These are phyloP conservation scores for Clarireedia sp. DNA, from an alignment of 2,329 filamentous ascomycete genomes.

Conservation along the genomic window DNA sequence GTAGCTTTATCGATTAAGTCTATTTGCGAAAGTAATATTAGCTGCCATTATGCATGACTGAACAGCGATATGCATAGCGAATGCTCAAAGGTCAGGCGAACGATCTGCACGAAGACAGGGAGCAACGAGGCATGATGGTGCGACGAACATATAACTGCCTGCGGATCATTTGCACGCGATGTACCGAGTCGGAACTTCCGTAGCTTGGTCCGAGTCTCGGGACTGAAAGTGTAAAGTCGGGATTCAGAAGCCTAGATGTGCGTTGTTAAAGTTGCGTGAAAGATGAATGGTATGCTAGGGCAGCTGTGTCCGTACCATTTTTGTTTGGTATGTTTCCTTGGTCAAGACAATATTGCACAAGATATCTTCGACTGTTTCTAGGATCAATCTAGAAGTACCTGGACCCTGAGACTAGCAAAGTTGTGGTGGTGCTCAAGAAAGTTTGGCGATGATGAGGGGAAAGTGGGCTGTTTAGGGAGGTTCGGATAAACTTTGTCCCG, in stretches of 20 bases:
- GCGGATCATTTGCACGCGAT: slow-evolving; percentile 74
- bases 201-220: slow-evolving; percentile 80
- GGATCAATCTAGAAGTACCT: too few species aligned
- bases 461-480: too few species aligned
- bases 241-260: slow-evolving; percentile 56
- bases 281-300: not conserved
- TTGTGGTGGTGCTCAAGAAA: too few species aligned
- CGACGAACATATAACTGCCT: slow-evolving; percentile 87
- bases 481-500: too few species aligned
- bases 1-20: slow-evolving; percentile 86
- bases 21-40: slow-evolving; percentile 32
- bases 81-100: not conserved
- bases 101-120: not conserved
- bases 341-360: too few species aligned
- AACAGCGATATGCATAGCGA: not conserved
- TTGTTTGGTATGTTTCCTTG: too few species aligned
- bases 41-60: not conserved
- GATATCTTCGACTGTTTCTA: too few species aligned
- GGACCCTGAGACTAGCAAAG: too few species aligned
- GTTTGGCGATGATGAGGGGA: too few species aligned
- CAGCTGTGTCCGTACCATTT: too few species aligned
- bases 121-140: slow-evolving; percentile 7
- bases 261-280: not conserved
- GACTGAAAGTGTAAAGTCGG: slow-evolving; percentile 85
- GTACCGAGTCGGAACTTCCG: slow-evolving; percentile 92